phyloP scores from a whole-genome alignment of 164 flowering plant genomes.

The Santalum album region DNA sequence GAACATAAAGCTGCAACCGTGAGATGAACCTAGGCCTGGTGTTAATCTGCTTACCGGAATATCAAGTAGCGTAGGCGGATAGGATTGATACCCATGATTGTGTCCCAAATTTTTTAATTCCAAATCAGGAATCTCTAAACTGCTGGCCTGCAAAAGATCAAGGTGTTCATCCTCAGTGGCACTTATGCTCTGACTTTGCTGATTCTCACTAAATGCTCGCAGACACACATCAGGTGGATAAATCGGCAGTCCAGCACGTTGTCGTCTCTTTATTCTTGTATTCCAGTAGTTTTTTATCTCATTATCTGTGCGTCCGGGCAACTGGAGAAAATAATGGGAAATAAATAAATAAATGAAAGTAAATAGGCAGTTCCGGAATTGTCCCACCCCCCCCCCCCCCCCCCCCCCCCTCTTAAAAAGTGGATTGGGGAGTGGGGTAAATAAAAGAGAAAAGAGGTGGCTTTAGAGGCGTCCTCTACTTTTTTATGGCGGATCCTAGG shows the following conservation, averaged over 20 bases:
- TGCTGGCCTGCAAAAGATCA: constrained; percentile 8
- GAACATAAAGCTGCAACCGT: constrained; percentile 1
- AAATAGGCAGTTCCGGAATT: no score
- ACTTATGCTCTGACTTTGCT: neutral
- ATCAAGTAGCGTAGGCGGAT: constrained; percentile 9
- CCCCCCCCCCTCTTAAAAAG: no score
- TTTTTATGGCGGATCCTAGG: no score
- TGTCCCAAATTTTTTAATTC: constrained; percentile 12
- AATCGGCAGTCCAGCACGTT: neutral
- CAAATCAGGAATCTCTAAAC: constrained; percentile 21
- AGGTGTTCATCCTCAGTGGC: neutral
- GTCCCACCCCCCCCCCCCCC: no score
- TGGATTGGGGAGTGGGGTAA: no score
- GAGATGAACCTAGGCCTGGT: constrained; percentile 3
- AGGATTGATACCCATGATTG: constrained; percentile 3
- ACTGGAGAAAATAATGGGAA: neutral
- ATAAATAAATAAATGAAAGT: no score
- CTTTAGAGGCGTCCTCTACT: no score
- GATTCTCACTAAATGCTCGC: neutral
- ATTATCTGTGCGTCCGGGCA: constrained; percentile 2
- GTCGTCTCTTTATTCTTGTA: constrained; percentile 4
- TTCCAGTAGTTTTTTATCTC: constrained; percentile 6
- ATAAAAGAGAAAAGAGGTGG: no score
- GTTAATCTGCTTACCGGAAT: constrained; percentile 9
- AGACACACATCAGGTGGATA: neutral